These are phyloP conservation scores for Colletotrichum costaricense DNA, from an alignment of 2,329 filamentous ascomycete genomes.

Conservation along the genomic window DNA sequence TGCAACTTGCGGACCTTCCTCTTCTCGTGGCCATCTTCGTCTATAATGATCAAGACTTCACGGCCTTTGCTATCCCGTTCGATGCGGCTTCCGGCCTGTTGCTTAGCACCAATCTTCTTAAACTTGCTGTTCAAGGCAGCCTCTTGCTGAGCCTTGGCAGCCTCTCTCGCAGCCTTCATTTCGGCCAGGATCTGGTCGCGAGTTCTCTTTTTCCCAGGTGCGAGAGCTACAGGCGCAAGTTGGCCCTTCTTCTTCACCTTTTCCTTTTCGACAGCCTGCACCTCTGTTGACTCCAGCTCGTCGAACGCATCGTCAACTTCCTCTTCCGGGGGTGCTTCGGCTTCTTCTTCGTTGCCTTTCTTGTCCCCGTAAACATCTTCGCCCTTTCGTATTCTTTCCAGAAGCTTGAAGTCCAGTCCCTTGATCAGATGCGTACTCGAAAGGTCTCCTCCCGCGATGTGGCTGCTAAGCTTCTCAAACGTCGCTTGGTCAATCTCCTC, in stretches of 20 bases:
- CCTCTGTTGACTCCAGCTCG: conserved; percentile 63
- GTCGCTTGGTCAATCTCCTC: conserved; percentile 85
- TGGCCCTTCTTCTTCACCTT: conserved; percentile 71
- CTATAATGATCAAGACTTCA: conserved; percentile 73
- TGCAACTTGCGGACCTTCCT: conserved; percentile 70
- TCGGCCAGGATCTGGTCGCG: conserved; percentile 76
- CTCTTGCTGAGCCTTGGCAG: conserved; percentile 65
- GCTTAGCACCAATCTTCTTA: conserved; percentile 71
- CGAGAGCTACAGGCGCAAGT: conserved; percentile 63
- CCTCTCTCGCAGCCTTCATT: conserved; percentile 71
- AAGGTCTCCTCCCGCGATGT: conserved; percentile 87
- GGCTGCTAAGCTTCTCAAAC: conserved; percentile 78
- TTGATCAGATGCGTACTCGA: conserved; percentile 89
- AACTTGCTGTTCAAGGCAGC: conserved; percentile 69
- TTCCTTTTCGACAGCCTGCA: conserved; percentile 64
- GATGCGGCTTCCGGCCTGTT: conserved; percentile 66
- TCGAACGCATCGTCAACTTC: conserved; percentile 77
- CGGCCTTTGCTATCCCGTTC: conserved; percentile 71
- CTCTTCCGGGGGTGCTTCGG: conserved; percentile 43
- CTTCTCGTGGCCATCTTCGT: conserved; percentile 75
- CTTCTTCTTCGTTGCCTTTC: conserved; percentile 43
- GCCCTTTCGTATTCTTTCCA: conserved; percentile 75
- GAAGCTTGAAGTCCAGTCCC: conserved; percentile 86
- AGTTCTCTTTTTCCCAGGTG: conserved; percentile 70
- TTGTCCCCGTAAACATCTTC: conserved; percentile 71